Evolutionary conservation across 768 basidiomycete genomes (phyloP).

Genomic region (Phlebiopsis flavidoalba): DNA sequence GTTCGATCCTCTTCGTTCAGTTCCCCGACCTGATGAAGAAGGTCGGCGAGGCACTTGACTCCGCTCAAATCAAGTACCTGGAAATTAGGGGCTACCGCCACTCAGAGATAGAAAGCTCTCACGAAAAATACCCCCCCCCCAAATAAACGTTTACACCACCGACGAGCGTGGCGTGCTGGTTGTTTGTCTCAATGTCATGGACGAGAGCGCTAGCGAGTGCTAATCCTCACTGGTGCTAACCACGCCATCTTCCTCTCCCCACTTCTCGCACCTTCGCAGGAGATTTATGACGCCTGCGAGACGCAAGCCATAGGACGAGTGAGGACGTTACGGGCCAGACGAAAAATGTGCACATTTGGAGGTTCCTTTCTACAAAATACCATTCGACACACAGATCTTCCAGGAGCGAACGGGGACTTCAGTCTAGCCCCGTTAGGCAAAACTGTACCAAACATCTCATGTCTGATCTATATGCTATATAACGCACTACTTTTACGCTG

Average conservation of each 20-base stretch:
- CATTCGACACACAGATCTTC: constrained; percentile 83
- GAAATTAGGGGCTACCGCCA: constrained; percentile 79
- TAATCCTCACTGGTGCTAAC: constrained; percentile 89
- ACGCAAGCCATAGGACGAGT: constrained; percentile 82
- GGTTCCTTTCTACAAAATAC: constrained; percentile 83
- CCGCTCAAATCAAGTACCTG: constrained; percentile 68
- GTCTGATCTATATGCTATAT: neutral
- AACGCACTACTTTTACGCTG: neutral
- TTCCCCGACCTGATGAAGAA: constrained; percentile 92
- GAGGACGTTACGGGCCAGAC: constrained; percentile 79
- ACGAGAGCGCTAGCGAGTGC: constrained; percentile 93
- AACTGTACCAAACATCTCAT: neutral
- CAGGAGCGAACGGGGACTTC: constrained; percentile 34
- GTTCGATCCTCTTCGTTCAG: constrained; percentile 93
- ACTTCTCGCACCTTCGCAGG: constrained; percentile 73
- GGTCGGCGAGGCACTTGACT: constrained; percentile 74
- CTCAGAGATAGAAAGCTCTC: constrained; percentile 74
- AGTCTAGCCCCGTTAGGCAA: neutral
- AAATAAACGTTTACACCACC: constrained; percentile 71
- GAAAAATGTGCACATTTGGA: constrained; percentile 76
- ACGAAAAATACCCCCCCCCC: constrained; percentile 89
- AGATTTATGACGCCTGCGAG: constrained; percentile 81
- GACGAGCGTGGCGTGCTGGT: constrained; percentile 73
- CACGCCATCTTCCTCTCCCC: constrained; percentile 95
- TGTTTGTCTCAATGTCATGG: constrained; percentile 92